Conservation (phyloP, 768 basidiomycete species). For the Tulasnella sp. region DNA sequence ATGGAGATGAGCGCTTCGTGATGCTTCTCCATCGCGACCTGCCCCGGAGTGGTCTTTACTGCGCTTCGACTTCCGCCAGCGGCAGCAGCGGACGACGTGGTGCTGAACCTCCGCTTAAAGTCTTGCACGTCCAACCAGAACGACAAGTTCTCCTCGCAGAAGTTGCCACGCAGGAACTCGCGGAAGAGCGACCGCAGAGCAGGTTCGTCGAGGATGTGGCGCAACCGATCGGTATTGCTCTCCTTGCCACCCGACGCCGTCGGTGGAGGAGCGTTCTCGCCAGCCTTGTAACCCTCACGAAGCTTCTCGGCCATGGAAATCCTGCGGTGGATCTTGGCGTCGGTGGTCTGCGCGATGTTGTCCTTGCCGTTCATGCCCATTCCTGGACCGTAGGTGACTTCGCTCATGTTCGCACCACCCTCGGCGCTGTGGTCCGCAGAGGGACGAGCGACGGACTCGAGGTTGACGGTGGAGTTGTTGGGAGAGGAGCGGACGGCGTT, state of each 20-base stretch:
- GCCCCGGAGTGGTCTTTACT: constrained; percentile 51
- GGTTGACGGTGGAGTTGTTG: constrained; percentile 46
- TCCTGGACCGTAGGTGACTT: constrained; percentile 19
- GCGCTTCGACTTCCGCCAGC: constrained; percentile 45
- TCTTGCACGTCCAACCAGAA: constrained; percentile 98
- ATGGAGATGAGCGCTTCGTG: constrained; percentile 93
- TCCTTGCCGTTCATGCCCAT: constrained; percentile 19
- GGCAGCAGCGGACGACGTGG: constrained; percentile 81
- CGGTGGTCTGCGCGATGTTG: constrained; percentile 46
- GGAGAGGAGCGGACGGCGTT: constrained; percentile 51
- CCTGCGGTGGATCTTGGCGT: constrained; percentile 69
- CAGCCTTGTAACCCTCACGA: constrained; percentile 52
- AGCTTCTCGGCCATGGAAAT: constrained; percentile 73
- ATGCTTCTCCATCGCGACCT: constrained; percentile 87
- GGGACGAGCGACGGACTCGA: constrained; percentile 8
- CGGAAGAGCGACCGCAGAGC: constrained; percentile 85
- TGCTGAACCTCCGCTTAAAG: constrained; percentile 93
- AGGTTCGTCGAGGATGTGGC: constrained; percentile 90
- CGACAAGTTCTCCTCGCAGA: constrained; percentile 96
- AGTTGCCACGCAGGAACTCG: constrained; percentile 89
- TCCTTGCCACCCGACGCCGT: constrained; percentile 53
- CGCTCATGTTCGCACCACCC: constrained; percentile 7
- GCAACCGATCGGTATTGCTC: constrained; percentile 86
- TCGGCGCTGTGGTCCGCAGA: constrained; percentile 21
- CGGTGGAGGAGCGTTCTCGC: constrained; percentile 44